Percentiles rank a stretch among this genome's conserved stretches.
phyloP scores from a whole-genome alignment of 768 basidiomycete genomes.

The Lactarius sanguifluus region DNA sequence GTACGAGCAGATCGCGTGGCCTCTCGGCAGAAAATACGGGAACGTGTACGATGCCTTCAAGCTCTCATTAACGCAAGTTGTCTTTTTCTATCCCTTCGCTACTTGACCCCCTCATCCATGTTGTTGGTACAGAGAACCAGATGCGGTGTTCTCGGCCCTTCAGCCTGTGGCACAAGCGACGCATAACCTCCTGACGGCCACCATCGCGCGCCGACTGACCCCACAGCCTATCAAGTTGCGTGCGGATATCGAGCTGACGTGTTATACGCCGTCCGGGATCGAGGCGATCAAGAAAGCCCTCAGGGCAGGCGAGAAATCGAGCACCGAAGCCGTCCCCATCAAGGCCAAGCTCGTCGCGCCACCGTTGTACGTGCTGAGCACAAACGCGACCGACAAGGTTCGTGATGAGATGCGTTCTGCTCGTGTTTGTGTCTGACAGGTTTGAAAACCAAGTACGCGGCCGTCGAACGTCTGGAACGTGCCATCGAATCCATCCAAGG shows the following conservation, averaged over 20 bases:
- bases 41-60: constrained; percentile 99
- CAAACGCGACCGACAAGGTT: constrained; percentile 96
- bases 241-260: constrained; percentile 96
- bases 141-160: constrained; percentile 78
- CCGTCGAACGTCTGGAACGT: constrained; percentile 90
- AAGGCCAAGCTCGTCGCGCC: constrained; percentile 97
- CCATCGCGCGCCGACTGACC: constrained; percentile 92
- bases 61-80: constrained; percentile 84
- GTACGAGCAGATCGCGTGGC: constrained; percentile 93
- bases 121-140: constrained; percentile 54
- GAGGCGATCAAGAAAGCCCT: constrained; percentile 95
- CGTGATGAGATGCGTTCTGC: constrained; percentile 21
- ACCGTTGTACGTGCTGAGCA: constrained; percentile 92
- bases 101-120: constrained; percentile 22
- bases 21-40: constrained; percentile 86
- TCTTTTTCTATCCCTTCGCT: not conserved
- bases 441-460: constrained; percentile 58
- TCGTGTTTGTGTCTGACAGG: constrained; percentile 5
- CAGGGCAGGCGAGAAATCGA: constrained; percentile 82
- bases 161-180: constrained; percentile 57
- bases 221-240: constrained; percentile 99
- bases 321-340: constrained; percentile 89
- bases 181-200: constrained; percentile 63
- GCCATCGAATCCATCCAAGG: constrained; percentile 89
- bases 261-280: constrained; percentile 93